Base-by-base conservation (phyloP, 1,139 yeast genomes). In the Saccharomyces pastorianus region DNA sequence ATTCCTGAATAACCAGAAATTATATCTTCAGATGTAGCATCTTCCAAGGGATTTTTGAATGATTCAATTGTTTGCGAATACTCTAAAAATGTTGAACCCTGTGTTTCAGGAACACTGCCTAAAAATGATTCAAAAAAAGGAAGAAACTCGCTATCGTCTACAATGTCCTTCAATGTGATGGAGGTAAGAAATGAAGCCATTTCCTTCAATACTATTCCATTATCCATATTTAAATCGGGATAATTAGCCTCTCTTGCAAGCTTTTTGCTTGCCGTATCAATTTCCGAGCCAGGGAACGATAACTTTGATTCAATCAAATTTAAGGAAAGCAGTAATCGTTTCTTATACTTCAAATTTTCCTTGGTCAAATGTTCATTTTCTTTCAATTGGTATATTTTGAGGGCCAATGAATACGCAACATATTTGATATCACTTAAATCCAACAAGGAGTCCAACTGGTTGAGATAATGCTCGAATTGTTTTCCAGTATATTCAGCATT, bases 1-100 rank as follows among this genome's bases (percentile, higher is more conserved):
- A 49, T 32, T 2, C 54, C 50, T 2, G 61, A 55, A 11, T 50
- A 51, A 2, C 57, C 55, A 4, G 64, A 52, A 2, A 61, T 41
- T 7, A 64, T 56, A 26, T 65, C 69, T 13, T 70, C 72, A 42
- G 65, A 66, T n/a, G 54, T 59, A 3, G 72, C 68, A 57, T 78
- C 84, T 56, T 85, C 93, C 27, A 87, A 69, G 0, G 96, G 96
- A 51, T 86, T 87, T 61, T 83, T 81, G 42, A 88, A 75, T 1
- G 78, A 75, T 58, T 88, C 88, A 1, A 87, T 85, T 0, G 81
- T 77, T 9, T 79, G 69, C 87, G 91, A 88, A 57, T 83, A 83
- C 49, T 81, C 82, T 3, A 88, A 47, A 49, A 59, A 61, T 2
- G 57, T 50, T 3, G 48, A 25, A 13, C 64, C 64, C 28, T 56